These are phyloP conservation scores for Leishmania aethiopica DNA, from an alignment of 208 protist species.

Conservation along the genomic window DNA sequence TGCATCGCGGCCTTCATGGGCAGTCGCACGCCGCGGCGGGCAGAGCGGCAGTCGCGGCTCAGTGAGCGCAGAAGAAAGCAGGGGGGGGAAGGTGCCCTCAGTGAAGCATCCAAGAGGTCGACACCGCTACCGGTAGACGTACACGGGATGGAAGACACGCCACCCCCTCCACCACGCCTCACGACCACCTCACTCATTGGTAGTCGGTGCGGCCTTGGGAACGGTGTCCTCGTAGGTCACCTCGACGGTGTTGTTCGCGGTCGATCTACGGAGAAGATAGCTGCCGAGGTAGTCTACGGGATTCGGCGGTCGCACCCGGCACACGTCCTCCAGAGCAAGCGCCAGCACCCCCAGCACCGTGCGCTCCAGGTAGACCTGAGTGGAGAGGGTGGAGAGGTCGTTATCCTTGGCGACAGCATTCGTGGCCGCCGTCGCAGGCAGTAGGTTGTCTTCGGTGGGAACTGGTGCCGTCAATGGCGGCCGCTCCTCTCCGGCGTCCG, in stretches of 20 bases:
- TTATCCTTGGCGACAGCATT: not conserved
- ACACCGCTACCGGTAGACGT: not conserved
- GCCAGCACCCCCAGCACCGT: conserved; percentile 87
- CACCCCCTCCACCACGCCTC: not conserved
- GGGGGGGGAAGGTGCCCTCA: not conserved
- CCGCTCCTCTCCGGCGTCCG: not conserved
- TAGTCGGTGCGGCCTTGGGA: conserved; percentile 22
- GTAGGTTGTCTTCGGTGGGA: not conserved
- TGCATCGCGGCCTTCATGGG: not conserved
- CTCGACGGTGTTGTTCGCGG: conserved; percentile 66
- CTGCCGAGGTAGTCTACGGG: conserved; percentile 93
- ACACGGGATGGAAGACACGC: not conserved
- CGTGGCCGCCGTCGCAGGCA: not conserved
- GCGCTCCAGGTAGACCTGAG: conserved; percentile 85
- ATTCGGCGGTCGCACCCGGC: conserved; percentile 88
- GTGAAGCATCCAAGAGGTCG: not conserved
- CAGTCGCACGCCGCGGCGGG: not conserved
- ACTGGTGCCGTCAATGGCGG: not conserved
- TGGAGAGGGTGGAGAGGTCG: conserved; percentile 19
- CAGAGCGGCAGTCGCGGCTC: not conserved
- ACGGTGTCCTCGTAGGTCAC: conserved; percentile 62
- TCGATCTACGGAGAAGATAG: conserved; percentile 82
- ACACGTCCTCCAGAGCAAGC: conserved; percentile 87
- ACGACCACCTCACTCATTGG: conserved; percentile 1
- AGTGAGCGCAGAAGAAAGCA: not conserved